Evolutionary conservation across 257 asterid genomes (phyloP).

Genomic region (Solanum sitiens): DNA sequence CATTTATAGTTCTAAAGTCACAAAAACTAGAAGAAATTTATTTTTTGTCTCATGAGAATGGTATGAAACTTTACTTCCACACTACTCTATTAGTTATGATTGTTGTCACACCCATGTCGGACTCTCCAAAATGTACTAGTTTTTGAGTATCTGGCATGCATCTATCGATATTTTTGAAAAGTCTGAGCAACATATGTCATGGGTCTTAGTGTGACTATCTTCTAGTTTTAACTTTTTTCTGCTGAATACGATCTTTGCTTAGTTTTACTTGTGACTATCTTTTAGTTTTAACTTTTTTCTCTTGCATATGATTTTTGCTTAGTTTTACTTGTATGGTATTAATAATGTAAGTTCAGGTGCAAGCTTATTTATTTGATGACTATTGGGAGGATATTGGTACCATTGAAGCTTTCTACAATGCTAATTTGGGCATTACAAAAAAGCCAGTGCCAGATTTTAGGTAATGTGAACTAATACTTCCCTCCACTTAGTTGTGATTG

Average conservation of each 20-base stretch:
- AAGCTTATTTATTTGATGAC: slow-evolving; percentile 70
- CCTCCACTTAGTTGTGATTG: neutral
- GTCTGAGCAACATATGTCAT: neutral
- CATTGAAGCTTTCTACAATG: slow-evolving; percentile 92
- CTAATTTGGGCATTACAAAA: slow-evolving; percentile 81
- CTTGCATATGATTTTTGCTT: too few species aligned
- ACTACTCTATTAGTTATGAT: neutral
- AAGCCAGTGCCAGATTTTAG: slow-evolving; percentile 91
- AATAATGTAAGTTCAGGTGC: slow-evolving; percentile 37
- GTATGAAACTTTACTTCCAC: neutral
- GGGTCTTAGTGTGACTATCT: neutral
- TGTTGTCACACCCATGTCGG: neutral
- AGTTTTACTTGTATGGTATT: neutral
- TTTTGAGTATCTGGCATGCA: neutral
- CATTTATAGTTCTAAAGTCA: neutral
- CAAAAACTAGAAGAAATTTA: neutral
- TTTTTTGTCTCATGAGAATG: neutral
- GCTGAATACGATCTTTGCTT: too few species aligned
- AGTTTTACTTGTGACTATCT: neutral
- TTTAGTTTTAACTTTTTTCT: neutral
- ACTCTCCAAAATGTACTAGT: neutral
- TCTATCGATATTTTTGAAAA: neutral
- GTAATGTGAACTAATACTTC: slow-evolving; percentile 10
- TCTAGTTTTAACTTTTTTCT: neutral
- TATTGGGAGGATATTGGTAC: slow-evolving; percentile 40